Base-by-base conservation (phyloP, 2,329 filamentous ascomycete species). In the Didymosphaeria variabile region DNA sequence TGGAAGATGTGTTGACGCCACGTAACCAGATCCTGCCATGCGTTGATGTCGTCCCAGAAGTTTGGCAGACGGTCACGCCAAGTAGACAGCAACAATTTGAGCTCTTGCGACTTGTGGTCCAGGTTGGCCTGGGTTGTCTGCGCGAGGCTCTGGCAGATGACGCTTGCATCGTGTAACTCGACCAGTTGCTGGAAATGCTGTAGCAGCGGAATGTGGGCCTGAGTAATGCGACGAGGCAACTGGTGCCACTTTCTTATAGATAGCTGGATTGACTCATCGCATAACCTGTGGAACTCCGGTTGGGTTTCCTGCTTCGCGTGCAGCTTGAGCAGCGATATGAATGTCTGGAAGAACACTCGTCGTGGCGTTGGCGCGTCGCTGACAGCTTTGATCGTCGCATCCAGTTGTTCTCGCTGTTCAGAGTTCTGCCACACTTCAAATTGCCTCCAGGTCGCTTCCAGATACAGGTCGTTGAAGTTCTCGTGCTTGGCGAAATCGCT, bases 1-100 rank as follows among this genome's bases (percentile, higher is more conserved):
- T 93, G 91, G 82, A 99, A 99, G 62, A 99, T 97, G 79, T 99
- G 95, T 77, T 99, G 96, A 68, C 95, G 89, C 95, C 95, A 99
- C 1, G 95, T 99, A n/a, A 99, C 95, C 44, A 99, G 84, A 75
- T 99, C 96, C 78, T 99, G 95, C 95, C 95, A 99, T 42, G 95
- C 93, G 66, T 96, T 97, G 78, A 99, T 99, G 77, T 99, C 95
- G 77, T 99, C 95, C 95, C 95, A 99, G 3, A 97, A 91, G 74
- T 99, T 99, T 1, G 95, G 95, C 55, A 99, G 82, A 52, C 95
- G 88, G 76, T 99, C 95, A 60, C 95, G 89, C 95, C 95, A 99
- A 8, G 94, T 95, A 57, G 93, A 93, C 5, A 99, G 86, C 3
- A 98, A 87, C 55, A 99, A 81, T 81, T 99, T 99, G 2, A 99